A percentile compares a stretch with the other conserved stretches of the same genome.
Conservation (phyloP, 352 stramenopile species). For the Pythium coloratum region DNA sequence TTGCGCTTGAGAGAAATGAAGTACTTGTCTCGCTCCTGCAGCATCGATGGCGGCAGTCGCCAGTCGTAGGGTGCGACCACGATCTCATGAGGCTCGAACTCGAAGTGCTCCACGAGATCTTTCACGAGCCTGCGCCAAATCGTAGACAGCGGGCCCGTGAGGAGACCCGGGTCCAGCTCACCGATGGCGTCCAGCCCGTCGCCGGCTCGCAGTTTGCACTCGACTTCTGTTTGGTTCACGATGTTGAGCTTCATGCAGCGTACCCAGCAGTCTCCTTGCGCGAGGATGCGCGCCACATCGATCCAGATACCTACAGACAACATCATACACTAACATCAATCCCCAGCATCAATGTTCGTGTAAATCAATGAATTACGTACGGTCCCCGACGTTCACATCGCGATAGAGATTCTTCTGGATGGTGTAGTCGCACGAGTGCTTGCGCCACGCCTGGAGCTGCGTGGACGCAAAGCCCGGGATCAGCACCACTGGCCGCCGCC, state of each 20-base stretch:
- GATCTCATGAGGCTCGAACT: slow-evolving; percentile 62
- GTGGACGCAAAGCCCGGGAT: slow-evolving; percentile 79
- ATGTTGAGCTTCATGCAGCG: slow-evolving; percentile 75
- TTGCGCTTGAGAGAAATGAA: slow-evolving; percentile 74
- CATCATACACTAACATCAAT: background rate
- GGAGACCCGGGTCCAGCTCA: slow-evolving; percentile 73
- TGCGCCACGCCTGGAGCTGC: slow-evolving; percentile 75
- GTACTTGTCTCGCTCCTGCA: slow-evolving; percentile 76
- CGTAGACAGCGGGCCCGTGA: slow-evolving; percentile 71
- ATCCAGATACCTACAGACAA: slow-evolving; percentile 55
- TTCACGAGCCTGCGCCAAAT: slow-evolving; percentile 71
- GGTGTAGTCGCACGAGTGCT: slow-evolving; percentile 48
- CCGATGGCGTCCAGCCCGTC: slow-evolving; percentile 62
- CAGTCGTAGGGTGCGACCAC: slow-evolving; percentile 82
- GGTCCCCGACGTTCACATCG: slow-evolving; percentile 75
- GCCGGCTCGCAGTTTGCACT: slow-evolving; percentile 70
- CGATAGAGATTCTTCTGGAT: slow-evolving; percentile 81
- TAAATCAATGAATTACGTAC: slow-evolving; percentile 31
- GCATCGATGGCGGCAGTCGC: slow-evolving; percentile 65
- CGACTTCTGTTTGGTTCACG: slow-evolving; percentile 62
- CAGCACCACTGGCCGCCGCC: slow-evolving; percentile 63
- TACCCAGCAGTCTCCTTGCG: slow-evolving; percentile 77
- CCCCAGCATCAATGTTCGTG: background rate
- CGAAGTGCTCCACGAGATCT: slow-evolving; percentile 69
- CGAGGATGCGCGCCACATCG: slow-evolving; percentile 66